Base-by-base conservation (phyloP, 305 asterid genomes). In the Solanum hybrid region DNA sequence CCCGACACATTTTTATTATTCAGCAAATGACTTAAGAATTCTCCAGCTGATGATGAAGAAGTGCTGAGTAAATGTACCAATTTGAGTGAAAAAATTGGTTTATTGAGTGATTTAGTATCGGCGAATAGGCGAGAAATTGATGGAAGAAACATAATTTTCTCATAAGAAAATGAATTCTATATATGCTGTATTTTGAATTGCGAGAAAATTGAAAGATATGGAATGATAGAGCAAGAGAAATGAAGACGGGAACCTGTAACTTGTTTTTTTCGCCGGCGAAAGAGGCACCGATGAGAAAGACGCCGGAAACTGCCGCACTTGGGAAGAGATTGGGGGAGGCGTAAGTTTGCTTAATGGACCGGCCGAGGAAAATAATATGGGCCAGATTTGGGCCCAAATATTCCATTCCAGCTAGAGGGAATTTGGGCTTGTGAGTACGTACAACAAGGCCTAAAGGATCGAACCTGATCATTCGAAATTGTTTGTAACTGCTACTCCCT, bases 1-100 rank as follows among this genome's bases (percentile, higher is more conserved):
- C 91, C 87, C 86, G 87, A 10, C 73, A 87, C 91, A 34, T 91
- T 92, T 91, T 91, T 90, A 42, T 92, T 91, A 51, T 91, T 90
- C 90, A 91, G 92, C 92, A 95, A 90, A 92, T 91, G 95, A 90
- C 89, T 88, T 89, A 94, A 87, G 76, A 94, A 92, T 42, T 90
- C 92, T 91, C 94, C 94, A 26, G 95, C 94, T 18, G 95, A 89
- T 18, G 88, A 86, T 40, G 97, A 92, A 81, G 93, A 91, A 33
- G 95, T 91, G 88, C 93, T 79, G 93, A 90, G 90, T 89, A 86
- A 83, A 36, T 85, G 42, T 89, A 74, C 16, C 20, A 40, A 91
- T 35, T 42, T 40, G 29, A 93, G 89, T 6, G 89, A 79, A 34
- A 86, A 88, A 69, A 46, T 24, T 29, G 92, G 91, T 86, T 57